Base-by-base conservation (phyloP, 2,329 filamentous ascomycete species). In the Fusarium praegraminearum region DNA sequence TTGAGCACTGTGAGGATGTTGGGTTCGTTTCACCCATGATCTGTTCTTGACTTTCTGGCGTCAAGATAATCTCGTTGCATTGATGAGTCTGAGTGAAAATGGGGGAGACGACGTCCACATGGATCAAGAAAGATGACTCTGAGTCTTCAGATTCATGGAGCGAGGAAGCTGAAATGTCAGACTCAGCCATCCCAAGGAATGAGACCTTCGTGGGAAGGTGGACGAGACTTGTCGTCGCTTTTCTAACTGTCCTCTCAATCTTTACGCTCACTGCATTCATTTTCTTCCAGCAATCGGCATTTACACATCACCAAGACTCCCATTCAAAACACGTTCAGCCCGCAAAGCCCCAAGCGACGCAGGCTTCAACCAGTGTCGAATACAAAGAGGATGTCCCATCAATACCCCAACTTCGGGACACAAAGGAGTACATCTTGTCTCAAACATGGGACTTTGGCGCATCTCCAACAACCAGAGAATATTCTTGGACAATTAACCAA, bases 401-500 rank as follows among this genome's bases (percentile, higher is more conserved):
- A 12, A 30, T 28, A 0, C 68, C 80, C 1, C 72, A 60, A 4
- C 67, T 81, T 11, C 75, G 80, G 43, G 57, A 78, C 26, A 24
- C 79, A 3, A 77, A 80, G 1, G 85, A 89, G 51, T 91, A 92
- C 63, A 76, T 89, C 6, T 80, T 93, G 18, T 80, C 86, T 52
- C 74, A 82, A 0, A 69, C 79, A 3, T 92, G 90, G 90, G 78
- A 90, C 62, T 83, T 83, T 64, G 46, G 80, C 20, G 83, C 85
- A 0, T 69, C 81, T 5, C 82, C 85, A 0, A 83, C 81, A 18
- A 83, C 81, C 3, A 83, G 90, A 70, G 83, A 87, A 66, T 90
- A 89, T 72, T 79, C 84, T 64, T 92, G 89, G 89, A 85, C 80
- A 0, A 85, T 92, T 32, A 76, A 79, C 12, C 87, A 91, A 63